Evolutionary conservation across 169 alveolate species (phyloP).

Genomic region (Amoebophrya sp.): DNA sequence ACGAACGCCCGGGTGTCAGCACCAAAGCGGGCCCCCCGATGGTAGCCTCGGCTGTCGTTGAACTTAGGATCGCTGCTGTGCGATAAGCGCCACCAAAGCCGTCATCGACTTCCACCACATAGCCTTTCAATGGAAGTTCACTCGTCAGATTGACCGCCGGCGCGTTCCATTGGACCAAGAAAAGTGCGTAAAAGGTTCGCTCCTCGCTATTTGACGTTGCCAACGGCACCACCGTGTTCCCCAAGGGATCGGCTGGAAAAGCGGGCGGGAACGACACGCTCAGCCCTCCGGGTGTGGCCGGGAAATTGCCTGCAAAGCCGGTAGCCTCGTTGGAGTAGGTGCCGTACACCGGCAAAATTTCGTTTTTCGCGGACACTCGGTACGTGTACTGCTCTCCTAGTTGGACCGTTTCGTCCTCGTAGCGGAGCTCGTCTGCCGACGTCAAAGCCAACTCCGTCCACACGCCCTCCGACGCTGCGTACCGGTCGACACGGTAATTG

Average conservation of each 20-base stretch:
- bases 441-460: not conserved
- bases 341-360: conserved; percentile 8
- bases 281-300: not conserved
- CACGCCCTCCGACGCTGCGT: not conserved
- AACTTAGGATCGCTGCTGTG: not conserved
- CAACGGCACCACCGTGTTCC: no score
- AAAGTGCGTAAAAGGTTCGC: not conserved
- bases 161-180: not conserved
- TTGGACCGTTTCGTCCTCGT: conserved; percentile 13
- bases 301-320: not conserved
- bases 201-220: no score
- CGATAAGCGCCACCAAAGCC: conserved; percentile 20
- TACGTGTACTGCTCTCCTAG: conserved; percentile 9
- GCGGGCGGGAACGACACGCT: not conserved
- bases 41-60: not conserved
- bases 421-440: not conserved
- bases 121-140: not conserved
- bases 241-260: not conserved
- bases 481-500: conserved; percentile 17
- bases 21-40: not conserved
- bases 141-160: not conserved
- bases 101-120: conserved; percentile 26
- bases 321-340: not conserved
- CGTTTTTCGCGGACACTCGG: conserved; percentile 16
- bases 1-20: not conserved